phyloP scores from a whole-genome alignment of 2,329 filamentous ascomycete species.

The Cyphellophora europaea region DNA sequence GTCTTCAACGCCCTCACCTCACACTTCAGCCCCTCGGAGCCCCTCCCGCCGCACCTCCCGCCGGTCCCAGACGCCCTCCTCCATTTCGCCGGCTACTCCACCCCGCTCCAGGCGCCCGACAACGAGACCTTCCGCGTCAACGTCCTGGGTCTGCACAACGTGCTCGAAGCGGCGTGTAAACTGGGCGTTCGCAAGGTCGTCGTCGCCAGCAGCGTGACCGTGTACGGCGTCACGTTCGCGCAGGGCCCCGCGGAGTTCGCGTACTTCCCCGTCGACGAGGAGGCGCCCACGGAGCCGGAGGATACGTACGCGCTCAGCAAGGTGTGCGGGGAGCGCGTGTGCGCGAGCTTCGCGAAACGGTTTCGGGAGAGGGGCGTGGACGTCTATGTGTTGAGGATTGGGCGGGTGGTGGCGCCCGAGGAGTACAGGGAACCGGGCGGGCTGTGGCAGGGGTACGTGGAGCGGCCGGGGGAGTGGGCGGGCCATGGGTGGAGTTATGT shows the following conservation, averaged over 20 bases:
- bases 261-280: slow-evolving; percentile 50
- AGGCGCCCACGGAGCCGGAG: slow-evolving; percentile 49
- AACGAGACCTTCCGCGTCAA: slow-evolving; percentile 50
- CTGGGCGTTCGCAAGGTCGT: slow-evolving; percentile 54
- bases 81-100: slow-evolving; percentile 50
- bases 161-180: slow-evolving; percentile 54
- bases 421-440: too few species aligned
- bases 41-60: slow-evolving; percentile 30
- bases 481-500: too few species aligned
- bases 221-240: slow-evolving; percentile 52
- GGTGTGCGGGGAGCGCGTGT: slow-evolving; percentile 46
- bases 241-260: slow-evolving; percentile 49
- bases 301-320: slow-evolving; percentile 53
- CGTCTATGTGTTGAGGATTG: slow-evolving; percentile 53
- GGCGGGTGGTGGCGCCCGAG: too few species aligned
- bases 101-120: slow-evolving; percentile 49
- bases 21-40: slow-evolving; percentile 45
- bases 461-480: too few species aligned
- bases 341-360: slow-evolving; percentile 45
- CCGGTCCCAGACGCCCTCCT: slow-evolving; percentile 49
- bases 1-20: slow-evolving; percentile 44
- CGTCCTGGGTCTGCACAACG: slow-evolving; percentile 48
- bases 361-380: slow-evolving; percentile 46
- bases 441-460: too few species aligned
- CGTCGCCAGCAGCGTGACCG: slow-evolving; percentile 49